phyloP scores from a whole-genome alignment of 1,284 basidiomycete genomes.

The Sporisorium scitamineum region DNA sequence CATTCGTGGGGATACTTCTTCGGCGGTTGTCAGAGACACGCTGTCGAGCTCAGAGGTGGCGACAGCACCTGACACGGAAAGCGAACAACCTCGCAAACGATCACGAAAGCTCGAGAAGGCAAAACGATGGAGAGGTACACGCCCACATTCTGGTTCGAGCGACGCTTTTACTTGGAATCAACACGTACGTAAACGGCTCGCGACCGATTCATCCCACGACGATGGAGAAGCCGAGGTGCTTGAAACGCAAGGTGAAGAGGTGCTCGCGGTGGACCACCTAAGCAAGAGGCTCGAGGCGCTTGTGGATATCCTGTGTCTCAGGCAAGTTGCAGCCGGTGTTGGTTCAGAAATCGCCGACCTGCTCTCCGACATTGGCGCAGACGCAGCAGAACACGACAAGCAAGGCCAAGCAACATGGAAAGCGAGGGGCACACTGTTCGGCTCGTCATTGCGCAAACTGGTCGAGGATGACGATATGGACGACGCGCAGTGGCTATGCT shows the following conservation, averaged over 20 bases:
- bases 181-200: slow-evolving; percentile 15
- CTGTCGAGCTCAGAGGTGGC: neutral
- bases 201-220: slow-evolving; percentile 27
- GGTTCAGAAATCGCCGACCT: slow-evolving; percentile 32
- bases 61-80: slow-evolving; percentile 1
- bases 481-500: slow-evolving; percentile 65
- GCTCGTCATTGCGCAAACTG: slow-evolving; percentile 43
- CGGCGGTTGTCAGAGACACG: neutral
- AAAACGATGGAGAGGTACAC: slow-evolving; percentile 35
- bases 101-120: slow-evolving; percentile 48
- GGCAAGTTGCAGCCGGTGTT: slow-evolving; percentile 37
- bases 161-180: slow-evolving; percentile 50
- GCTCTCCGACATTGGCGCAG: slow-evolving; percentile 13
- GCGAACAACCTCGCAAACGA: slow-evolving; percentile 22
- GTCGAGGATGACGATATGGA: slow-evolving; percentile 58
- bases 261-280: slow-evolving; percentile 37
- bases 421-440: slow-evolving; percentile 20
- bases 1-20: neutral
- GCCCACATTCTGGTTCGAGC: slow-evolving; percentile 17
- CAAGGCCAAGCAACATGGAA: neutral
- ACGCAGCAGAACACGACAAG: slow-evolving; percentile 6
- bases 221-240: slow-evolving; percentile 32
- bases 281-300: slow-evolving; percentile 48
- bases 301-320: slow-evolving; percentile 47
- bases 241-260: slow-evolving; percentile 24